A percentile compares a stretch with the other conserved stretches of the same genome.
phyloP scores from a whole-genome alignment of 768 basidiomycete genomes.

The Amanita thiersii region DNA sequence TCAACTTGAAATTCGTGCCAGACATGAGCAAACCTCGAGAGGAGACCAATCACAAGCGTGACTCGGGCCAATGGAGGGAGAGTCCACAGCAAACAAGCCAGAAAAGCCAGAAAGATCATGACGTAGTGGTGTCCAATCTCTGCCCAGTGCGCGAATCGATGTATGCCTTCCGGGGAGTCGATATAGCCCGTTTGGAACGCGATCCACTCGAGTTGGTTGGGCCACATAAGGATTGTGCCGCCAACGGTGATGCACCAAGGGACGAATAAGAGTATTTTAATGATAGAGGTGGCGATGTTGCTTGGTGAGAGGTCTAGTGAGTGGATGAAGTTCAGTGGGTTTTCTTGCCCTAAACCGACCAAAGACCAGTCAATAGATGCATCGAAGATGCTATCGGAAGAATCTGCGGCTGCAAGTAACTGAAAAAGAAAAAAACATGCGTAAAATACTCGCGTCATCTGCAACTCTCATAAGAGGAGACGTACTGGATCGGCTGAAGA shows the following conservation, averaged over 20 bases:
- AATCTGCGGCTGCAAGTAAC: neutral
- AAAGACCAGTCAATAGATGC: neutral
- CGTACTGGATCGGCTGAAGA: neutral
- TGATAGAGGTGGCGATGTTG: slow-evolving; percentile 13
- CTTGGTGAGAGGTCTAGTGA: slow-evolving; percentile 12
- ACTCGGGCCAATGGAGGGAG: slow-evolving; percentile 17
- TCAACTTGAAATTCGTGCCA: slow-evolving; percentile 31
- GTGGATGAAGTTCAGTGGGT: slow-evolving; percentile 9
- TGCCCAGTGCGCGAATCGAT: slow-evolving; percentile 33
- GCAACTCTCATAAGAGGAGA: neutral
- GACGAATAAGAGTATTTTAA: slow-evolving; percentile 23
- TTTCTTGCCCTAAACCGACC: neutral
- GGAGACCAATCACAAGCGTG: slow-evolving; percentile 16
- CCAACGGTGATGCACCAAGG: slow-evolving; percentile 41
- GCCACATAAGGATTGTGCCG: slow-evolving; percentile 29
- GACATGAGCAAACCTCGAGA: slow-evolving; percentile 20
- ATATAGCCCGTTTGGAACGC: slow-evolving; percentile 19
- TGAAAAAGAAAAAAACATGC: no score
- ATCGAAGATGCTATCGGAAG: neutral
- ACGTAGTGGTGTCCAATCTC: slow-evolving; percentile 29
- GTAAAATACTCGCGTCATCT: neutral
- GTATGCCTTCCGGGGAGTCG: slow-evolving; percentile 21
- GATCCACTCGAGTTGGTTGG: slow-evolving; percentile 26
- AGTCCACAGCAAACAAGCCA: slow-evolving; percentile 20
- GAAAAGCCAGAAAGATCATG: slow-evolving; percentile 24